A percentile compares a stretch with the other conserved stretches of the same genome.
These are phyloP conservation scores for Termitomyces sp. DNA, from an alignment of 768 basidiomycete species.

Conservation along the genomic window DNA sequence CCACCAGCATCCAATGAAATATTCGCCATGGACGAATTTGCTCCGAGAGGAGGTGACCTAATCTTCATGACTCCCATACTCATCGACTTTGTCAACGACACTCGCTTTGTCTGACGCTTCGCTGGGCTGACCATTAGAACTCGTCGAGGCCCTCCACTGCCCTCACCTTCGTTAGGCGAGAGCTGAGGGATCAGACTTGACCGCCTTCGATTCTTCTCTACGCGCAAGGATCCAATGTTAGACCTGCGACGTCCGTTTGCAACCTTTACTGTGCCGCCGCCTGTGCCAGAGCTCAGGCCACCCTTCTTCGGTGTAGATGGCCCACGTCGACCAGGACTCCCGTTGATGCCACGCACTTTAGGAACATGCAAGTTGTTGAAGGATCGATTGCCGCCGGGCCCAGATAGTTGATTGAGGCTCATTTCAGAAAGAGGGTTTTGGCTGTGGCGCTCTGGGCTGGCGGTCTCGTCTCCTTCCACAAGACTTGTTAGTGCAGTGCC, in stretches of 20 bases:
- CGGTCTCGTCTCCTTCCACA: conserved; percentile 67
- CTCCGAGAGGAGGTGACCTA: conserved; percentile 20
- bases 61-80: conserved; percentile 26
- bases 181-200: conserved; percentile 81
- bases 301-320: conserved; percentile 40
- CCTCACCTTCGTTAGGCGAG: conserved; percentile 40
- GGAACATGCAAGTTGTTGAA: conserved; percentile 29
- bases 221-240: conserved; percentile 71
- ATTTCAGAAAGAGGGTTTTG: conserved; percentile 59
- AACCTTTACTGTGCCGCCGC: conserved; percentile 10
- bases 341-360: conserved; percentile 29
- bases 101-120: conserved; percentile 55
- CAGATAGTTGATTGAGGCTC: conserved; percentile 50
- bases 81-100: conserved; percentile 46
- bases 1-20: conserved; percentile 38
- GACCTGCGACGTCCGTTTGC: conserved; percentile 58
- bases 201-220: conserved; percentile 67
- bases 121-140: conserved; percentile 49
- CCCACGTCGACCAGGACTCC: conserved; percentile 48
- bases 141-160: conserved; percentile 26
- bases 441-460: conserved; percentile 27
- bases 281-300: conserved; percentile 9
- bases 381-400: conserved; percentile 21
- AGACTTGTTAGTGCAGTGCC: conserved; percentile 56
- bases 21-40: conserved; percentile 23